phyloP scores from a whole-genome alignment of 2,329 filamentous ascomycete genomes.

The Bipolaris bicolor region DNA sequence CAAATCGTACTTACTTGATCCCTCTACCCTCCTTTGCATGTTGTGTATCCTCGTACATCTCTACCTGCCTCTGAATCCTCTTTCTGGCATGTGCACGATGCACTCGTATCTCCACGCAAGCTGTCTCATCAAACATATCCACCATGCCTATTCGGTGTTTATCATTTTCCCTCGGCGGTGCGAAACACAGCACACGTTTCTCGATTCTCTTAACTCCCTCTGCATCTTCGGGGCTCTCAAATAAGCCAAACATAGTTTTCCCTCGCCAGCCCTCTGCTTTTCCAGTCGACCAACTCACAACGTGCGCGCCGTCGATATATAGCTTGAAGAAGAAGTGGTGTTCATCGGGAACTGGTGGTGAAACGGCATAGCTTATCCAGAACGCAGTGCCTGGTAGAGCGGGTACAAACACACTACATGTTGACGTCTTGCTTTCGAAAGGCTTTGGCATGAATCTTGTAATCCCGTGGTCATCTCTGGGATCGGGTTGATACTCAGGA shows the following conservation, averaged over 20 bases:
- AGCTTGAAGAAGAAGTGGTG: slow-evolving; percentile 56
- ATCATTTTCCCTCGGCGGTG: slow-evolving; percentile 7
- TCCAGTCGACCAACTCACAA: slow-evolving; percentile 55
- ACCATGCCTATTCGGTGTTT: slow-evolving; percentile 16
- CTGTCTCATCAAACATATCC: slow-evolving; percentile 31
- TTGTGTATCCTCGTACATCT: slow-evolving; percentile 31
- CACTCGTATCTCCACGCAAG: slow-evolving; percentile 51
- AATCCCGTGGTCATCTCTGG: slow-evolving; percentile 21
- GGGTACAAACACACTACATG: slow-evolving; percentile 46
- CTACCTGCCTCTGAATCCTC: slow-evolving; percentile 42
- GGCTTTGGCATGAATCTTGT: slow-evolving; percentile 12
- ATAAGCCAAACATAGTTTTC: slow-evolving; percentile 55
- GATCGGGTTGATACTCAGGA: slow-evolving; percentile 46
- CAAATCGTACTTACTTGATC: slow-evolving; percentile 37
- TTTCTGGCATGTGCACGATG: slow-evolving; percentile 50
- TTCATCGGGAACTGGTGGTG: slow-evolving; percentile 36
- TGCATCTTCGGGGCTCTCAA: slow-evolving; percentile 40
- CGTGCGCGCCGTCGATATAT: slow-evolving; percentile 47
- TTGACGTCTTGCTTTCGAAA: slow-evolving; percentile 34
- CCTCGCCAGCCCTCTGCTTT: slow-evolving; percentile 52
- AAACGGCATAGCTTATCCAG: slow-evolving; percentile 52
- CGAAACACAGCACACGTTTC: slow-evolving; percentile 52
- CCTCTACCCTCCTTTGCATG: slow-evolving; percentile 27
- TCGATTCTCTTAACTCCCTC: slow-evolving; percentile 44
- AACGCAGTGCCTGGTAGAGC: slow-evolving; percentile 49